A percentile compares a stretch with the other conserved stretches of the same genome.
Evolutionary conservation across 2,329 filamentous ascomycete genomes (phyloP).

Genomic region (Phialophora tarda): DNA sequence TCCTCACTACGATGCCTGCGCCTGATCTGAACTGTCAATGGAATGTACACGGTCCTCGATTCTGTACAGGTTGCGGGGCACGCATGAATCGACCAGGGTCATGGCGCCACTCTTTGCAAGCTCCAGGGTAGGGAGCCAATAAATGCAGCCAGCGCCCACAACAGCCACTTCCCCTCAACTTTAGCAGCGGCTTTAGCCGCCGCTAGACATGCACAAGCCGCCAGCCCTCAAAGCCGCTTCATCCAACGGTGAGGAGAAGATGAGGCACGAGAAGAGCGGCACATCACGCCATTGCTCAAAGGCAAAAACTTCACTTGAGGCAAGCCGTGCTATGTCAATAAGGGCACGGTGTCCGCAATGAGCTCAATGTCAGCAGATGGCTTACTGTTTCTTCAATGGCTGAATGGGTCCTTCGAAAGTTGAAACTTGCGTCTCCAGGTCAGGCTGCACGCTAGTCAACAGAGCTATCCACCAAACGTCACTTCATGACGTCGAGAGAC

Average conservation of each 20-base stretch:
- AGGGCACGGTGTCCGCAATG: background rate
- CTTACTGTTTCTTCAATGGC: background rate
- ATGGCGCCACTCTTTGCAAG: background rate
- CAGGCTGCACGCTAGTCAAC: slow-evolving; percentile 3
- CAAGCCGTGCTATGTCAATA: background rate
- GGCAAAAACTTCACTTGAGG: background rate
- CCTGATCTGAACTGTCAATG: slow-evolving; percentile 5
- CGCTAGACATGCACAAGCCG: slow-evolving; percentile 8
- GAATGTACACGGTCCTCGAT: slow-evolving; percentile 1
- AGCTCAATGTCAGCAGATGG: background rate
- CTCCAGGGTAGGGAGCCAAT: slow-evolving; percentile 1
- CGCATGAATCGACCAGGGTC: slow-evolving; percentile 9
- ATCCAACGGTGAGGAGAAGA: slow-evolving; percentile 23
- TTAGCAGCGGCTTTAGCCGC: slow-evolving; percentile 21
- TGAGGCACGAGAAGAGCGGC: slow-evolving; percentile 13
- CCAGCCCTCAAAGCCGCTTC: slow-evolving; percentile 1
- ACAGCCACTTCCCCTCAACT: slow-evolving; percentile 8
- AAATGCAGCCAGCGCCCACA: background rate
- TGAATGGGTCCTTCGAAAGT: background rate
- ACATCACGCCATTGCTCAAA: slow-evolving; percentile 1
- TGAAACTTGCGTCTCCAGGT: background rate
- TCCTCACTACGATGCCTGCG: slow-evolving; percentile 2
- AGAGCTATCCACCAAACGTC: slow-evolving; percentile 24
- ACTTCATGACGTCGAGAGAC: slow-evolving; percentile 29
- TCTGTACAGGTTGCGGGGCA: slow-evolving; percentile 15